These are phyloP conservation scores for Clohesyomyces aquaticus DNA, from an alignment of 495 filamentous ascomycete species.

Conservation along the genomic window DNA sequence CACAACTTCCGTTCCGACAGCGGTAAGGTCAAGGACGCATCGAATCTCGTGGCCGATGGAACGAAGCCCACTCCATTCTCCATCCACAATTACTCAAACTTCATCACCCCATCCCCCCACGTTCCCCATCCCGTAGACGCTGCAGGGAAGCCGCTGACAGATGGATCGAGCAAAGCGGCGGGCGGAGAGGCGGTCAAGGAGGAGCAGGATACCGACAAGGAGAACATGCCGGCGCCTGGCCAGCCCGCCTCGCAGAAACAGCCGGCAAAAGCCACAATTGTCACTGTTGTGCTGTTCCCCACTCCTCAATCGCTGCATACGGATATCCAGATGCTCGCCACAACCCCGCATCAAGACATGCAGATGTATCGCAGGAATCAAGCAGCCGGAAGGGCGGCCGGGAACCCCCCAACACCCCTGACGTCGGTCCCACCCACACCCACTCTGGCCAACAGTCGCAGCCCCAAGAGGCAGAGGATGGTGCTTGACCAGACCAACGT, in stretches of 20 bases:
- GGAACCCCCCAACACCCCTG: constrained; percentile 68
- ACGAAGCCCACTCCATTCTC: constrained; percentile 71
- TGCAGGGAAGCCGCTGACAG: constrained; percentile 34
- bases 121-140: constrained; percentile 73
- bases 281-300: constrained; percentile 84
- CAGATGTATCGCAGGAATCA: constrained; percentile 44
- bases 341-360: constrained; percentile 64
- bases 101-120: constrained; percentile 84
- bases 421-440: constrained; percentile 64
- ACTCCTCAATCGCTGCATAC: constrained; percentile 72
- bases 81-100: constrained; percentile 86
- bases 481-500: constrained; percentile 72
- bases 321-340: constrained; percentile 76
- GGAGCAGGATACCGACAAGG: constrained; percentile 48
- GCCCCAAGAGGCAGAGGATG: constrained; percentile 66
- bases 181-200: constrained; percentile 25
- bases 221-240: constrained; percentile 58
- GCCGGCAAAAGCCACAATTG: constrained; percentile 58
- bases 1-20: constrained; percentile 77
- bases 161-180: constrained; percentile 43
- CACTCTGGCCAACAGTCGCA: constrained; percentile 59
- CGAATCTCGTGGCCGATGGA: constrained; percentile 57
- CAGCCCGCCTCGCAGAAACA: constrained; percentile 55
- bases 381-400: constrained; percentile 46
- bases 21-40: constrained; percentile 54